Evolutionary conservation across 1,284 basidiomycete species (phyloP).

Genomic region (Apiotrichum sp.): DNA sequence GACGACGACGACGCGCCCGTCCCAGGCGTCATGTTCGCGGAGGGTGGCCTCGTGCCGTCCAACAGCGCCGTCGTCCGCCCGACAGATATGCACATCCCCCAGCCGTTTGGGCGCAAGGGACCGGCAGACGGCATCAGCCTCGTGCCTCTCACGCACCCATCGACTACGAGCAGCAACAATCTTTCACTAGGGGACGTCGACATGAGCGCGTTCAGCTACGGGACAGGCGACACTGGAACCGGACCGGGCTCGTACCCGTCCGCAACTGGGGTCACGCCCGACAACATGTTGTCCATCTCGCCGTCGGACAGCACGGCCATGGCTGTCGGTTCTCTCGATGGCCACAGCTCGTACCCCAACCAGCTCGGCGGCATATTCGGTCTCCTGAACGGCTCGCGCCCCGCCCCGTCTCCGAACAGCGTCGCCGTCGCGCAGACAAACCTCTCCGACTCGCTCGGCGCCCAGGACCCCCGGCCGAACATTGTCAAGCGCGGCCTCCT

Average conservation of each 20-base stretch:
- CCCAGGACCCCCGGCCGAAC: constrained; percentile 31
- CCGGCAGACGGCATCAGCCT: neutral
- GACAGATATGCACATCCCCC: constrained; percentile 8
- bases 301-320: constrained; percentile 6
- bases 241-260: neutral
- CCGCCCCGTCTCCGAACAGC: constrained; percentile 4
- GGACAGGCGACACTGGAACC: neutral
- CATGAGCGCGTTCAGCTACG: neutral
- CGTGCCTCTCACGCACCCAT: neutral
- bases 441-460: constrained; percentile 22
- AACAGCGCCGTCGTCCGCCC: constrained; percentile 6
- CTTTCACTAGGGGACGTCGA: neutral
- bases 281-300: constrained; percentile 10
- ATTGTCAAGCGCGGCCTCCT: constrained; percentile 36
- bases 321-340: neutral
- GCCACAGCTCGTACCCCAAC: neutral
- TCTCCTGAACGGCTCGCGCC: constrained; percentile 9
- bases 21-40: neutral
- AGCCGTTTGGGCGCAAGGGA: neutral
- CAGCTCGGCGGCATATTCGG: constrained; percentile 13
- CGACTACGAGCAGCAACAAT: neutral
- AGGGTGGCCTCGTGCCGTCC: constrained; percentile 1
- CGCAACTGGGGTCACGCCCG: neutral
- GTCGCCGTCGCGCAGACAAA: neutral
- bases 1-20: constrained; percentile 8